These are phyloP conservation scores for Salvia sclarea DNA, from an alignment of 305 asterid genomes.

Conservation along the genomic window DNA sequence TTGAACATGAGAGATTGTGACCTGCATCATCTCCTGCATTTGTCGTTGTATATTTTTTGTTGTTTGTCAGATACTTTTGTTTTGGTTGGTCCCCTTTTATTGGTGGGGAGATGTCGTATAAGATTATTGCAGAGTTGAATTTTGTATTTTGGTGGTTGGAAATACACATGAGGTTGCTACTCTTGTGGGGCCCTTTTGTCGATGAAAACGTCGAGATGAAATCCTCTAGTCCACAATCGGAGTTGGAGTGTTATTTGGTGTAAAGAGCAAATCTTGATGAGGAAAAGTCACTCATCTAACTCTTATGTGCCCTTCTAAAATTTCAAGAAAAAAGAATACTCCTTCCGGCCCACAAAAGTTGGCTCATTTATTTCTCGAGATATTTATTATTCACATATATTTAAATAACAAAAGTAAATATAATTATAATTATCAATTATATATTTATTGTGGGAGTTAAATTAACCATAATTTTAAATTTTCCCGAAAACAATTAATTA, in stretches of 20 bases:
- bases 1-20: slow-evolving; percentile 1
- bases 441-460: no score
- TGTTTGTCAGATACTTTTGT: neutral
- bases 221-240: no score
- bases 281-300: neutral
- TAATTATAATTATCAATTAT: no score
- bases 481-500: no score
- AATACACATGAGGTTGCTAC: neutral
- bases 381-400: no score
- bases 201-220: neutral
- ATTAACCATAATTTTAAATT: no score
- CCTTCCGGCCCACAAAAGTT: no score
- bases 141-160: slow-evolving; percentile 22
- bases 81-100: slow-evolving; percentile 2
- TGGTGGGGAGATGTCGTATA: neutral
- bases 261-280: neutral
- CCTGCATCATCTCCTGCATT: neutral
- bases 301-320: neutral
- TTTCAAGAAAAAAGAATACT: no score
- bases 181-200: neutral
- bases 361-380: no score
- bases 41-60: neutral
- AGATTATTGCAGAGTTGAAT: neutral
- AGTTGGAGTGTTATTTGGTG: no score
- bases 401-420: no score